Conservation (phyloP, 2,329 filamentous ascomycete species). For the Talaromyces verruculosus region DNA sequence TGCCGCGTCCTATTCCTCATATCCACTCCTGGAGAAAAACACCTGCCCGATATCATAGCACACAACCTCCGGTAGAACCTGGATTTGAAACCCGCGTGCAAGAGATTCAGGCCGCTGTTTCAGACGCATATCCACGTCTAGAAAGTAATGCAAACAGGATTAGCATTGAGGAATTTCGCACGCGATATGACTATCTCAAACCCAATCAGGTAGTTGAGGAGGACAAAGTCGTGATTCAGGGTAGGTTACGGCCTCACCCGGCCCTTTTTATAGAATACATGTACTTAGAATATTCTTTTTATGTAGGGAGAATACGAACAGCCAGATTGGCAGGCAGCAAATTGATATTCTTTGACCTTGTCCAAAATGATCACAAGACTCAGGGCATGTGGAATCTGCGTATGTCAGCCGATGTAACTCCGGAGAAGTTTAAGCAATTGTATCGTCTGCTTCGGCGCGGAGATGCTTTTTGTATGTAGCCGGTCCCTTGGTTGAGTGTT, state of each 20-base stretch:
- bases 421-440: conserved; percentile 58
- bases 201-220: conserved; percentile 43
- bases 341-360: conserved; percentile 80
- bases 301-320: conserved; percentile 69
- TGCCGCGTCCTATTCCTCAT: neutral
- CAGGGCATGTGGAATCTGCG: conserved; percentile 75
- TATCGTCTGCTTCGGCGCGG: conserved; percentile 71
- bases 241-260: conserved; percentile 37
- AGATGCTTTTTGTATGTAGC: conserved; percentile 73
- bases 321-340: conserved; percentile 71
- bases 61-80: conserved; percentile 33
- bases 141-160: conserved; percentile 32
- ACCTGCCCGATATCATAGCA: conserved; percentile 28
- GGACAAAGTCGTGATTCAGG: conserved; percentile 43
- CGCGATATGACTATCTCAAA: conserved; percentile 38
- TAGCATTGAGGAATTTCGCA: conserved; percentile 39
- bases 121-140: conserved; percentile 43
- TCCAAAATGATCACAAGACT: conserved; percentile 68
- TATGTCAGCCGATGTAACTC: conserved; percentile 34
- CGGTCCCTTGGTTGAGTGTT: conserved; percentile 3
- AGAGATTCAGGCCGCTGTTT: conserved; percentile 36
- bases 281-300: conserved; percentile 42
- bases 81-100: conserved; percentile 39
- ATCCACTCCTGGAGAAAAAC: neutral
- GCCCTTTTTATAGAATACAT: conserved; percentile 25